These are phyloP conservation scores for Pyrrhoderma lamaoense DNA, from an alignment of 1,284 basidiomycete genomes.

Conservation along the genomic window DNA sequence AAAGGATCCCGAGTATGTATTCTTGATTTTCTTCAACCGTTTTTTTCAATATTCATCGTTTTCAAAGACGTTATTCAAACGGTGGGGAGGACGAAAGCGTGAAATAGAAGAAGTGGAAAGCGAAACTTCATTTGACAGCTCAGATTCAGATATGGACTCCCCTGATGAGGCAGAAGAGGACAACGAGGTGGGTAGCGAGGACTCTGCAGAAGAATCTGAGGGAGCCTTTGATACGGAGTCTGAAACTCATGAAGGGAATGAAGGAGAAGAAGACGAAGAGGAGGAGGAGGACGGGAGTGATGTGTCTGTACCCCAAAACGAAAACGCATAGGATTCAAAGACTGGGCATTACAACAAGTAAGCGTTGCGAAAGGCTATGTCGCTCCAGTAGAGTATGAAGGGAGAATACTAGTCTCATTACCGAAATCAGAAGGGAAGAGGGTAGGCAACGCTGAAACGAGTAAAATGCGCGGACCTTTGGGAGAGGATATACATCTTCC, in stretches of 20 bases:
- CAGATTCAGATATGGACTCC: constrained; percentile 59
- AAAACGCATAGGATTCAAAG: constrained; percentile 63
- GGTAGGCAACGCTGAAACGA: constrained; percentile 19
- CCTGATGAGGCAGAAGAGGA: constrained; percentile 31
- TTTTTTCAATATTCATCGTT: constrained; percentile 1
- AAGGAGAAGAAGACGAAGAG: not conserved
- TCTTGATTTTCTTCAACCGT: constrained; percentile 1
- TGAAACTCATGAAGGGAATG: constrained; percentile 7
- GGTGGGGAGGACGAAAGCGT: constrained; percentile 35
- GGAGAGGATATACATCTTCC: constrained; percentile 62
- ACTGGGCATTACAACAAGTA: constrained; percentile 78
- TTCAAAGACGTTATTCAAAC: constrained; percentile 31
- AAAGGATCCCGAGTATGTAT: constrained; percentile 36
- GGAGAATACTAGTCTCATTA: not conserved
- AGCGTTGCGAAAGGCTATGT: constrained; percentile 49
- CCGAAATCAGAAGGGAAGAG: constrained; percentile 6
- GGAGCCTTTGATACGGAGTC: constrained; percentile 17
- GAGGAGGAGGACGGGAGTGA: not conserved
- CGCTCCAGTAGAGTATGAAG: constrained; percentile 20
- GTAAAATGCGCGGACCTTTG: constrained; percentile 62
- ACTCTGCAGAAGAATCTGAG: not conserved
- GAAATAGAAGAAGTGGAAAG: not conserved
- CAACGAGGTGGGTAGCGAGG: constrained; percentile 21
- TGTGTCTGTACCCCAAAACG: constrained; percentile 25
- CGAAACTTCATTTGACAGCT: constrained; percentile 68